phyloP scores from a whole-genome alignment of 1,284 basidiomycete genomes.

The Ceratobasidium sp. region DNA sequence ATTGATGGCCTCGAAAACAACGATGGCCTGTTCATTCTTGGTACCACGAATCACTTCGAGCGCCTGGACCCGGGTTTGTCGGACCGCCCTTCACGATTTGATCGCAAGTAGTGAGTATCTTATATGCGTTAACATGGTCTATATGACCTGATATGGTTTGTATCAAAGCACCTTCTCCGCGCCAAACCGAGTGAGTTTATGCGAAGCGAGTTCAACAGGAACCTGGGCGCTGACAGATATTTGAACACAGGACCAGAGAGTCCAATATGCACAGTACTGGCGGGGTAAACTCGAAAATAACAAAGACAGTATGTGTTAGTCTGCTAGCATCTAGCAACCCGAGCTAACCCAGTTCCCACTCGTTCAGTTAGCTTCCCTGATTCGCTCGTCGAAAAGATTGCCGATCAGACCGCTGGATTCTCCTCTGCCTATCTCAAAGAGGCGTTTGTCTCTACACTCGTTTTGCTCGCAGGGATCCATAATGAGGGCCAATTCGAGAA shows the following conservation, averaged over 20 bases:
- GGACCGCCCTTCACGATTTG: slow-evolving; percentile 83
- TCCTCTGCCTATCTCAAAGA: slow-evolving; percentile 88
- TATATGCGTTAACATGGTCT: neutral
- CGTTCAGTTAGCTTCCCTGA: slow-evolving; percentile 73
- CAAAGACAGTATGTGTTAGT: slow-evolving; percentile 52
- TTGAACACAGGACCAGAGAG: slow-evolving; percentile 64
- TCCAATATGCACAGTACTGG: slow-evolving; percentile 80
- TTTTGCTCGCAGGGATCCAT: slow-evolving; percentile 63
- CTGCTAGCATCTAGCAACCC: neutral
- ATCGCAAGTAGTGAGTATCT: slow-evolving; percentile 80
- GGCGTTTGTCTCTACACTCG: slow-evolving; percentile 77
- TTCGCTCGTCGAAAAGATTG: slow-evolving; percentile 69
- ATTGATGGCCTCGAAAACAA: slow-evolving; percentile 78
- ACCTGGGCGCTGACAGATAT: neutral
- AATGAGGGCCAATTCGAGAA: slow-evolving; percentile 65
- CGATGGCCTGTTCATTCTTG: slow-evolving; percentile 81
- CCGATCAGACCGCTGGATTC: slow-evolving; percentile 71
- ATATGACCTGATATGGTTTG: neutral
- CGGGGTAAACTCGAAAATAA: slow-evolving; percentile 76
- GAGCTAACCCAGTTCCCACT: neutral
- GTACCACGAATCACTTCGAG: slow-evolving; percentile 87
- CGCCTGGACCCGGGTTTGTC: slow-evolving; percentile 80
- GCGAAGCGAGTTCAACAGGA: neutral
- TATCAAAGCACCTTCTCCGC: slow-evolving; percentile 62
- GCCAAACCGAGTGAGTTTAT: slow-evolving; percentile 61